A percentile compares a stretch with the other conserved stretches of the same genome.
phyloP scores from a whole-genome alignment of 768 basidiomycete genomes.

The Ramaria rubella region DNA sequence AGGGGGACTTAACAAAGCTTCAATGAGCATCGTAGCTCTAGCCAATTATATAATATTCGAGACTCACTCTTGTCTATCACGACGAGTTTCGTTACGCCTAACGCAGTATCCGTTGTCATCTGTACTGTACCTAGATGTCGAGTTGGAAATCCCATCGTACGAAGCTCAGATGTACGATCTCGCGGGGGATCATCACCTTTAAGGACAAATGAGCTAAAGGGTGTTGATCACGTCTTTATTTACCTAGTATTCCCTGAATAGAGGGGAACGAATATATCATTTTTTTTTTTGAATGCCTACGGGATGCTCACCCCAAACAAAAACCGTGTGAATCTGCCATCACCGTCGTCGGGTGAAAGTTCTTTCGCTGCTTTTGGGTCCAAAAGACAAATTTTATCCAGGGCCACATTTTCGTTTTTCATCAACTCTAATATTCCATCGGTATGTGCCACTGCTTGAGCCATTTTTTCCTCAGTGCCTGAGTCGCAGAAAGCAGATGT shows the following conservation, averaged over 20 bases:
- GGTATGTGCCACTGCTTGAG: conserved; percentile 41
- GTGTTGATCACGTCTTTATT: neutral
- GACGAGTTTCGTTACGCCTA: conserved; percentile 83
- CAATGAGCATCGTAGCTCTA: conserved; percentile 1
- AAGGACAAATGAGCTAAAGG: conserved; percentile 17
- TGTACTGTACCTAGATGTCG: conserved; percentile 83
- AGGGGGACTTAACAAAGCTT: conserved; percentile 43
- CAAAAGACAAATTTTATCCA: conserved; percentile 78
- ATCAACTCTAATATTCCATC: conserved; percentile 57
- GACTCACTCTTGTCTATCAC: conserved; percentile 60
- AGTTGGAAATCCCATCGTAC: conserved; percentile 77
- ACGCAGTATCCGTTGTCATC: conserved; percentile 98
- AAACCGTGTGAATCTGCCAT: conserved; percentile 76
- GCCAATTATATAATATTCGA: conserved; percentile 3
- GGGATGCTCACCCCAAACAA: conserved; percentile 67
- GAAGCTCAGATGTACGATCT: conserved; percentile 85
- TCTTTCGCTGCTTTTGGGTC: conserved; percentile 77
- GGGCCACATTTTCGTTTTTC: conserved; percentile 29
- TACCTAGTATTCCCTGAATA: conserved; percentile 55
- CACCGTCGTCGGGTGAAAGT: conserved; percentile 71
- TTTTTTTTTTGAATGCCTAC: neutral
- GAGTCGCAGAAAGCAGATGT: conserved; percentile 22
- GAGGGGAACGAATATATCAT: neutral
- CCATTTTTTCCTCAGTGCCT: conserved; percentile 20
- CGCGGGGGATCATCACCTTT: conserved; percentile 93